Evolutionary conservation across 768 basidiomycete genomes (phyloP).

Genomic region (Pleurotus tuber-regium): DNA sequence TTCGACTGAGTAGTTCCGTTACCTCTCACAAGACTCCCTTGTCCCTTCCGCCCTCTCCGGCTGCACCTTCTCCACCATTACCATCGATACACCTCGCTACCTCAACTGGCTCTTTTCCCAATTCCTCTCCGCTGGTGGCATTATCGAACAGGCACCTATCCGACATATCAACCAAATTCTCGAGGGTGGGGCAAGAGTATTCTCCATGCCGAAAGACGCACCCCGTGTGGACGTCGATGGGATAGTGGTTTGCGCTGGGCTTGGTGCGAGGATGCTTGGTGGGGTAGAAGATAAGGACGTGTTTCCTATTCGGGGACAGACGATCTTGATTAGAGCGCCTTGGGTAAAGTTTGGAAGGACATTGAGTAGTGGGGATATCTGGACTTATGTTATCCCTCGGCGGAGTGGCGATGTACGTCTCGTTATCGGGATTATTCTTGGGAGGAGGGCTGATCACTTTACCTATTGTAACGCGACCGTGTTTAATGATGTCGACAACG

Average conservation of each 20-base stretch:
- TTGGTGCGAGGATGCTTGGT: constrained; percentile 72
- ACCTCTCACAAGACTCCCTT: constrained; percentile 31
- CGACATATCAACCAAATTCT: constrained; percentile 71
- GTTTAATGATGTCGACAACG: no score
- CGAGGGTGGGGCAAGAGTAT: constrained; percentile 52
- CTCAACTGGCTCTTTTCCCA: constrained; percentile 66
- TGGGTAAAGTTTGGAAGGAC: constrained; percentile 59
- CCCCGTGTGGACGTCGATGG: constrained; percentile 41
- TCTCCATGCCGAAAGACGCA: constrained; percentile 21
- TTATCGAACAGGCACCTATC: constrained; percentile 52
- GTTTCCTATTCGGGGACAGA: constrained; percentile 82
- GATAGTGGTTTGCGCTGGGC: constrained; percentile 67
- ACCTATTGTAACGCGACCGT: no score
- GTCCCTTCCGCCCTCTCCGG: constrained; percentile 39
- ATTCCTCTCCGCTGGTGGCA: constrained; percentile 65
- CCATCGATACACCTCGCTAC: constrained; percentile 70
- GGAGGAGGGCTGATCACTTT: neutral
- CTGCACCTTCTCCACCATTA: constrained; percentile 61
- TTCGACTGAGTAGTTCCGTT: constrained; percentile 30
- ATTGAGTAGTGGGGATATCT: constrained; percentile 30
- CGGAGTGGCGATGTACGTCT: constrained; percentile 48
- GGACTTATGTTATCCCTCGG: constrained; percentile 67
- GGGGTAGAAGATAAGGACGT: constrained; percentile 78
- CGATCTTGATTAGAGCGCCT: constrained; percentile 72
- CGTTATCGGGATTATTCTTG: neutral